Conservation (phyloP, 73 alveolate genomes). For the Paraurostyla sp. region DNA sequence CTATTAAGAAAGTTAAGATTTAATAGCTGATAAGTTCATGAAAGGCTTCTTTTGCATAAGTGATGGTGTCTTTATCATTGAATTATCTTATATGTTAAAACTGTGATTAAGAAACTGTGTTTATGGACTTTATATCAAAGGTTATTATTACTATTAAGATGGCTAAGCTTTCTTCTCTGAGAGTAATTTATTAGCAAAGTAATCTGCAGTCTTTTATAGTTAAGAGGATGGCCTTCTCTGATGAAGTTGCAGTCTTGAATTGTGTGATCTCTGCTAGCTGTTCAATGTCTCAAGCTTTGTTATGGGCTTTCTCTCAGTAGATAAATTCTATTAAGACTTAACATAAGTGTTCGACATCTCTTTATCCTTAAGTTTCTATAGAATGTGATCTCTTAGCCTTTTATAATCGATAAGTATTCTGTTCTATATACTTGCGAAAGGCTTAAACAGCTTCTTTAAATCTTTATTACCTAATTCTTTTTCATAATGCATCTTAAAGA, state of each 20-base stretch:
- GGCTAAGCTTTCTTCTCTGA: too few relatives aligned
- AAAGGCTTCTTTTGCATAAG: too few relatives aligned
- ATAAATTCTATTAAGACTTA: background rate
- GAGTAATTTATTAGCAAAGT: background rate
- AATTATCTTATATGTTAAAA: too few relatives aligned
- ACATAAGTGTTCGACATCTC: background rate
- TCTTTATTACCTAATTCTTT: slow-evolving; percentile 41
- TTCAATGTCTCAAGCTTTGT: background rate
- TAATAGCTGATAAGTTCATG: background rate
- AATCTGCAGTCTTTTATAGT: background rate
- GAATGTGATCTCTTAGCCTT: slow-evolving; percentile 33
- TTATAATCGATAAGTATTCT: slow-evolving; percentile 67
- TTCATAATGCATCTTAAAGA: slow-evolving; percentile 64
- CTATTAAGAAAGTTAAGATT: background rate
- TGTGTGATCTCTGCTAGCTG: too few relatives aligned
- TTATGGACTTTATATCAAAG: too few relatives aligned
- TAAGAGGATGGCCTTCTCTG: background rate
- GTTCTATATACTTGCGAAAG: slow-evolving; percentile 70
- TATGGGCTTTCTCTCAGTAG: background rate
- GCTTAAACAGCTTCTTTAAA: slow-evolving; percentile 57
- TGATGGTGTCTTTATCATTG: too few relatives aligned
- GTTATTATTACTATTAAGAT: too few relatives aligned
- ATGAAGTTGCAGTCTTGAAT: too few relatives aligned
- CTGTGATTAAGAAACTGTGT: too few relatives aligned
- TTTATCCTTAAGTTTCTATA: slow-evolving; percentile 21